phyloP scores from a whole-genome alignment of 2,329 filamentous ascomycete genomes.

The Fusarium sp. region DNA sequence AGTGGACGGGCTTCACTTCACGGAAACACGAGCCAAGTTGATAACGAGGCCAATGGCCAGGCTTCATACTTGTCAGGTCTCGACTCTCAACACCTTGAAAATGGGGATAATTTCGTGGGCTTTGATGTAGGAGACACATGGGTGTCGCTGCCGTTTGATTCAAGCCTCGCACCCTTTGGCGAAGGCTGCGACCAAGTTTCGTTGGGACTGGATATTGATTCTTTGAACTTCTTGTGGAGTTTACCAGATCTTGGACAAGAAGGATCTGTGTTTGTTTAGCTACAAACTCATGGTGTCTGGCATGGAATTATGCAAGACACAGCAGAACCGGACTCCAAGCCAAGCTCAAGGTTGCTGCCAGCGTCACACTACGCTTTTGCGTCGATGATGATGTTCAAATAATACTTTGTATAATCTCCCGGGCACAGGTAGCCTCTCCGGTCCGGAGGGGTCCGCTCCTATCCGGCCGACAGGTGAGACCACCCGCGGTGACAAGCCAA shows the following conservation, averaged over 20 bases:
- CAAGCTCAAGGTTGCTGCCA: no score
- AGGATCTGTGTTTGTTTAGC: neutral
- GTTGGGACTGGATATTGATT: conserved; percentile 20
- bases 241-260: conserved; percentile 20
- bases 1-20: neutral
- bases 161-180: conserved; percentile 24
- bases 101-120: conserved; percentile 2
- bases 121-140: conserved; percentile 17
- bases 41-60: neutral
- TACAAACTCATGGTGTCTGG: no score
- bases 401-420: no score
- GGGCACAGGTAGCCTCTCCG: neutral
- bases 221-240: conserved; percentile 30
- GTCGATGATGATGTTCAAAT: no score
- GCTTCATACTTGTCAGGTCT: neutral
- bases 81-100: neutral
- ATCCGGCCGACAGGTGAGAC: neutral
- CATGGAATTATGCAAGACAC: neutral
- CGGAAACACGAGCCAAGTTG: neutral
- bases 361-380: no score
- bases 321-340: no score
- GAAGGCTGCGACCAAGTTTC: conserved; percentile 21
- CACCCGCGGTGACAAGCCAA: neutral
- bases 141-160: conserved; percentile 27
- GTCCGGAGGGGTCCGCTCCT: conserved; percentile 14